These are phyloP conservation scores for Lodderomyces jiufengensis DNA, from an alignment of 1,139 yeast species.

Conservation along the genomic window DNA sequence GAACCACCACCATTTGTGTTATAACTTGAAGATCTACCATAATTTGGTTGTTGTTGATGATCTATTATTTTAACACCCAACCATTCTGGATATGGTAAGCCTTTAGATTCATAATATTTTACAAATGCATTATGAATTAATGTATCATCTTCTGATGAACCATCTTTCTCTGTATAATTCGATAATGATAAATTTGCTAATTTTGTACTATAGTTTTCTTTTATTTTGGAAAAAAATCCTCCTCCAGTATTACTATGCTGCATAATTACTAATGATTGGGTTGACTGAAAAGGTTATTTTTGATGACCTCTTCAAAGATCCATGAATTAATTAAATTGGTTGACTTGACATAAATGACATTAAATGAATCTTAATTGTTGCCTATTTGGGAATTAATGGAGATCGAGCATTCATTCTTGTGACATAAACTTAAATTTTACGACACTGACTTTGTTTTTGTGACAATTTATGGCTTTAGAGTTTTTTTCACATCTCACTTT, in stretches of 20 bases:
- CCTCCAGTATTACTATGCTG: slow-evolving; percentile 10
- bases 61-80: slow-evolving; percentile 27
- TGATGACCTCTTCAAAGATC: too few relatives aligned
- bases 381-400: too few relatives aligned
- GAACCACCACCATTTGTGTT: neutral
- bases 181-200: slow-evolving; percentile 34
- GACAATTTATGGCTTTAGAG: too few relatives aligned
- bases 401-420: too few relatives aligned
- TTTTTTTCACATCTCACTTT: too few relatives aligned
- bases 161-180: slow-evolving; percentile 36
- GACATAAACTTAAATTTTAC: too few relatives aligned
- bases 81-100: slow-evolving; percentile 45
- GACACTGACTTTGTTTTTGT: too few relatives aligned
- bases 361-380: too few relatives aligned
- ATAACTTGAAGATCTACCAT: slow-evolving; percentile 4
- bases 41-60: slow-evolving; percentile 6
- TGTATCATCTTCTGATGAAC: slow-evolving; percentile 36
- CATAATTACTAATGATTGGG: too few relatives aligned
- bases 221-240: slow-evolving; percentile 35
- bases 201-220: slow-evolving; percentile 33
- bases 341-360: too few relatives aligned
- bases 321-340: too few relatives aligned
- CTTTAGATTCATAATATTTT: slow-evolving; percentile 31
- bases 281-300: too few relatives aligned
- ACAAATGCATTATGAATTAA: slow-evolving; percentile 46